These are phyloP conservation scores for Cyberlindnera euphorbiiphila DNA, from an alignment of 805 yeast genomes.

Conservation along the genomic window DNA sequence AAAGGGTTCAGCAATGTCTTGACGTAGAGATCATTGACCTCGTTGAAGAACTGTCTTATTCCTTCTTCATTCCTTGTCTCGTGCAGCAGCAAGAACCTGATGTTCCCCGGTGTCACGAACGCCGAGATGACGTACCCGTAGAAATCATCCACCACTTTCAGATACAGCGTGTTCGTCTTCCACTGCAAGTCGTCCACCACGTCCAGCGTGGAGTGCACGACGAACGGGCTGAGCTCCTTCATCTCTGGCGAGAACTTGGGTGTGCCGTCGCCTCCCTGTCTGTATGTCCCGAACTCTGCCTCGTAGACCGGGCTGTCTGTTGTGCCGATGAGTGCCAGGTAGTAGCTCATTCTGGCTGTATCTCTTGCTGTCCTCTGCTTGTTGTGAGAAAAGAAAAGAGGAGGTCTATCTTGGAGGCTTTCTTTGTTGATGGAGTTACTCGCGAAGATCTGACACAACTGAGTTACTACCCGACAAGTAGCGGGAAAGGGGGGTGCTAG, in stretches of 20 bases:
- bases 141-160: constrained; percentile 80
- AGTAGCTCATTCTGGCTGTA: constrained; percentile 59
- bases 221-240: constrained; percentile 80
- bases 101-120: constrained; percentile 82
- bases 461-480: no score
- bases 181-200: constrained; percentile 89
- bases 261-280: constrained; percentile 61
- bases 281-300: constrained; percentile 74
- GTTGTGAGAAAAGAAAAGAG: neutral
- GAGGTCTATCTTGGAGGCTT: no score
- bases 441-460: neutral
- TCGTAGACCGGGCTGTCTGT: constrained; percentile 85
- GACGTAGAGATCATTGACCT: constrained; percentile 82
- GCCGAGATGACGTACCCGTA: constrained; percentile 82
- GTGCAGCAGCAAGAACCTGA: constrained; percentile 72
- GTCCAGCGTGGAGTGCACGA: constrained; percentile 84
- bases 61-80: constrained; percentile 60
- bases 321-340: constrained; percentile 84
- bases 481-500: no score
- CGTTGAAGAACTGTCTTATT: constrained; percentile 78
- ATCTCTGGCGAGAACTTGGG: constrained; percentile 58
- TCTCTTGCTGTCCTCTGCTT: neutral
- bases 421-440: neutral
- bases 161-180: constrained; percentile 58
- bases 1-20: constrained; percentile 86